Conservation (phyloP, 2,329 filamentous ascomycete species). For the Canariomyces notabilis region DNA sequence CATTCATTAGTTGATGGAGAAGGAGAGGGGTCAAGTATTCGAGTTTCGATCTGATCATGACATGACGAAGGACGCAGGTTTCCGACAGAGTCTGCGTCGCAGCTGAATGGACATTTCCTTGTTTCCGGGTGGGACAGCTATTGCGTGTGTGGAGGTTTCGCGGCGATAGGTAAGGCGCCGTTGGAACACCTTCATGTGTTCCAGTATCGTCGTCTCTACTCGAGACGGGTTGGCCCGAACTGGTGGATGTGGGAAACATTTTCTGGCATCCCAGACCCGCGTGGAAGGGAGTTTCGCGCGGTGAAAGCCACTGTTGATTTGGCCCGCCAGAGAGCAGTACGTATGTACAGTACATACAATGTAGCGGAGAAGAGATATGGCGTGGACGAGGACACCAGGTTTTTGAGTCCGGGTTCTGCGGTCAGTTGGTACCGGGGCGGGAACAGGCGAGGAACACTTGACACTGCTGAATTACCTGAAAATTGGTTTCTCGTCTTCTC, state of each 20-base stretch:
- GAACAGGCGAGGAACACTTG: conserved; percentile 22
- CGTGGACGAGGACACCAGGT: conserved; percentile 11
- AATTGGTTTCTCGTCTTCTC: conserved; percentile 7
- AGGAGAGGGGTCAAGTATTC: not conserved
- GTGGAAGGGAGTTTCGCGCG: not conserved
- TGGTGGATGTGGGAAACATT: no score
- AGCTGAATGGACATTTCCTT: not conserved
- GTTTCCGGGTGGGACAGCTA: not conserved
- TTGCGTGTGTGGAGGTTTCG: not conserved
- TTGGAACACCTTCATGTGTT: not conserved
- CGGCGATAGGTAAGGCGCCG: not conserved
- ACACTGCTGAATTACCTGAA: conserved; percentile 10
- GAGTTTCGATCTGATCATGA: not conserved
- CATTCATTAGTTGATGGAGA: not conserved
- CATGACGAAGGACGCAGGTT: not conserved
- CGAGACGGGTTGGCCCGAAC: not conserved
- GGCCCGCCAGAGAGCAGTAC: not conserved
- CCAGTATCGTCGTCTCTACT: no score
- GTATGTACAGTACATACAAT: no score
- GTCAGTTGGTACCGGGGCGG: conserved; percentile 13
- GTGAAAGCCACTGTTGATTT: not conserved
- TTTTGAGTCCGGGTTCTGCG: conserved; percentile 5
- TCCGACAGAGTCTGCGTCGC: not conserved
- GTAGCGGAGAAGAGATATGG: no score
- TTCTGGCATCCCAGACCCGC: not conserved